Base-by-base conservation (phyloP, 805 yeast species). In the Metschnikowia santaceciliae region DNA sequence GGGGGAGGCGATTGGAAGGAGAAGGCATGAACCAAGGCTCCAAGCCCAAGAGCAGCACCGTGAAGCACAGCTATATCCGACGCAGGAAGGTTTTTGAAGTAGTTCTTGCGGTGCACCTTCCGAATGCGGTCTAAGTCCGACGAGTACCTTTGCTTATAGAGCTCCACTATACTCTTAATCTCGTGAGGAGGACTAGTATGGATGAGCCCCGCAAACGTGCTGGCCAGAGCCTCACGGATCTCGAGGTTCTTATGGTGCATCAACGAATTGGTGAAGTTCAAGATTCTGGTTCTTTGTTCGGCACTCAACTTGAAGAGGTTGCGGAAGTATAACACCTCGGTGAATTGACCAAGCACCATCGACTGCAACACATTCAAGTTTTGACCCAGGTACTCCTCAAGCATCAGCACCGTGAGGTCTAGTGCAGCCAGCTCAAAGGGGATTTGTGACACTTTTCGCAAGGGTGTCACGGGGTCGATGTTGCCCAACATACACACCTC, bases 1-100 rank as follows among this genome's bases (percentile, higher is more conserved):
- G 99, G 98, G 2, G 96, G 91, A 0, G 99, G 99, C 0, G 96
- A 86, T 2, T 77, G 72, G 61, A 90, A 94, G 2, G 98, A 92
- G 68, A 87, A 94, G 0, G 98, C 97, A 43, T 84, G 83, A 1
- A 94, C 81, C 40, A 92, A 70, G 0, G 97, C 88, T 7, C 97
- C 96, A 2, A 92, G 70, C 0, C 97, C 98, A 22, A 94, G 70
- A 0, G 91, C 83, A 2, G 96, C 90, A 2, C 95, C 96, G 64
- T 92, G 98, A 3, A 90, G 69, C 3, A 69, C 67, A 6, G 79
- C 70, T 10, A 71, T 63, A 50, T 78, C 79, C 17, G 74, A 74
- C 39, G 64, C 61, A 2, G 78, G 59, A 6, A 70, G 58, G 23
- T 63, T 62, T 48, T 67, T 69, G 50, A 76, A 54, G 3, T 71